Percentiles rank a stretch among this genome's conserved stretches.
These are phyloP conservation scores for Neurospora terricola DNA, from an alignment of 495 filamentous ascomycete genomes.

Conservation along the genomic window DNA sequence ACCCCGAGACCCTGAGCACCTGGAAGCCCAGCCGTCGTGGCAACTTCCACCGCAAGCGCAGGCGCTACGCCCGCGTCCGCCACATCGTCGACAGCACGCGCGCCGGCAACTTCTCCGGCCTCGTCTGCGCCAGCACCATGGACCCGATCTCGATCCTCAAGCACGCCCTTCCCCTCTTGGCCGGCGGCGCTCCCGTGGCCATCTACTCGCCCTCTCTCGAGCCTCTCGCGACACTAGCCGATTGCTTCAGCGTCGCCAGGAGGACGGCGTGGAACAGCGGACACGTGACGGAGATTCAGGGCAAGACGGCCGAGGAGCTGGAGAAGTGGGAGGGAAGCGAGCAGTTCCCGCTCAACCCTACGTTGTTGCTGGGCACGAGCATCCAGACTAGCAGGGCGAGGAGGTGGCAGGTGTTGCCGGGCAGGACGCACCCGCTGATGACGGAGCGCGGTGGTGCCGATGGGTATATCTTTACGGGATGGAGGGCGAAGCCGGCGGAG, in stretches of 20 bases:
- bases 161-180: slow-evolving; percentile 63
- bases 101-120: slow-evolving; percentile 68
- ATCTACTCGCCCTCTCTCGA: slow-evolving; percentile 75
- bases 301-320: slow-evolving; percentile 27
- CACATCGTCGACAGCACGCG: slow-evolving; percentile 62
- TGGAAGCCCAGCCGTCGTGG: slow-evolving; percentile 71
- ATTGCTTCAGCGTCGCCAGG: slow-evolving; percentile 68
- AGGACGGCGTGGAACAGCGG: slow-evolving; percentile 56
- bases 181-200: slow-evolving; percentile 74
- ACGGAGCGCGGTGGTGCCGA: slow-evolving; percentile 77
- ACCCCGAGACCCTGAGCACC: slow-evolving; percentile 44
- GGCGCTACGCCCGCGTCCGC: slow-evolving; percentile 61
- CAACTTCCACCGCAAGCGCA: slow-evolving; percentile 74
- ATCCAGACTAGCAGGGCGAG: slow-evolving; percentile 68
- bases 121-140: slow-evolving; percentile 73
- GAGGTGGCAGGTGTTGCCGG: slow-evolving; percentile 83
- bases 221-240: slow-evolving; percentile 60
- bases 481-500: slow-evolving; percentile 65
- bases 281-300: slow-evolving; percentile 24
- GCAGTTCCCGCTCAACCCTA: slow-evolving; percentile 76
- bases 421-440: slow-evolving; percentile 90
- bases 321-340: slow-evolving; percentile 45
- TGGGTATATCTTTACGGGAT: slow-evolving; percentile 80
- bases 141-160: slow-evolving; percentile 66
- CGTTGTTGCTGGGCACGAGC: slow-evolving; percentile 64